Percentiles rank a stretch among this genome's conserved stretches.
phyloP scores from a whole-genome alignment of 805 yeast genomes.

The Tetrapisispora pingtungensis region DNA sequence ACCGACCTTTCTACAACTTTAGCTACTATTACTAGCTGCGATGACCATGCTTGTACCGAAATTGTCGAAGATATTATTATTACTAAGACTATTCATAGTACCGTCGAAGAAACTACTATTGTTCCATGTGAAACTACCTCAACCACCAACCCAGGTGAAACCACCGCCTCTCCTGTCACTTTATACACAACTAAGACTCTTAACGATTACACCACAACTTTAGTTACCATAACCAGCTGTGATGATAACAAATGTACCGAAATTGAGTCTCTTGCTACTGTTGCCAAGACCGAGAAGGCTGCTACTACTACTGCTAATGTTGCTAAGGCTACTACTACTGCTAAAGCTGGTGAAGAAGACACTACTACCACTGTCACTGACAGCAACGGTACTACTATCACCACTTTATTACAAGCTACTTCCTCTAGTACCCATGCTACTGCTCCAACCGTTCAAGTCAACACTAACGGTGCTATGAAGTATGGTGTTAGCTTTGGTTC shows the following conservation, averaged over 20 bases:
- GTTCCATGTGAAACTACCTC: conserved; percentile 3
- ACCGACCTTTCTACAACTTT: conserved; percentile 1
- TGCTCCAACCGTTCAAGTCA: background rate
- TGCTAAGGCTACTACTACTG: background rate
- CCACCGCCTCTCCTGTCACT: conserved; percentile 5
- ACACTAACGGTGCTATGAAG: conserved; percentile 6
- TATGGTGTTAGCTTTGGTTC: conserved; percentile 3
- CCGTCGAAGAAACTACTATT: conserved; percentile 19
- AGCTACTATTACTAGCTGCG: conserved; percentile 3
- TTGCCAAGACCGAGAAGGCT: background rate
- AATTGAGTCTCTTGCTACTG: background rate
- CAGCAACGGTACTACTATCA: conserved; percentile 16
- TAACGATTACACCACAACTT: conserved; percentile 14
- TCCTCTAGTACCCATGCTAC: background rate
- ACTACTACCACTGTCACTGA: conserved; percentile 18
- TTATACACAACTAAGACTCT: conserved; percentile 7
- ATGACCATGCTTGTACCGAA: conserved; percentile 1
- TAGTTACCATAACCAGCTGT: conserved; percentile 5
- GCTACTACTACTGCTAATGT: background rate
- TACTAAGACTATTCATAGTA: conserved; percentile 5
- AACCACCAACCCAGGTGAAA: conserved; percentile 4
- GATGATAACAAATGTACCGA: background rate
- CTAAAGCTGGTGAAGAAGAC: conserved; percentile 1
- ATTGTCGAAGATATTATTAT: background rate
- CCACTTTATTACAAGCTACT: conserved; percentile 22